Conservation (phyloP, 1,284 basidiomycete genomes). For the Calocybe gambosa region DNA sequence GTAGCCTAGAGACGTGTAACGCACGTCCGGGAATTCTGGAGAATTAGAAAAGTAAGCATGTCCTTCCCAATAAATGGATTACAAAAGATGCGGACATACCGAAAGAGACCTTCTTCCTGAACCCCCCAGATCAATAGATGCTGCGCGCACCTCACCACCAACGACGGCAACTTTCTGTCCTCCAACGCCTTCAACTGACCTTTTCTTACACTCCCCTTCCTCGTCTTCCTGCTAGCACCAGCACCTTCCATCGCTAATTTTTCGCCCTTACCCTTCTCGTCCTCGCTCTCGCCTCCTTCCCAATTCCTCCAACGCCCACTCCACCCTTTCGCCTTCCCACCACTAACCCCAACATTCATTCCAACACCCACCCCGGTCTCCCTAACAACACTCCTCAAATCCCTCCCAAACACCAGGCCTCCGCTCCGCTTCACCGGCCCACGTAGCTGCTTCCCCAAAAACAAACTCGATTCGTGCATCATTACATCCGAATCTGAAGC, state of each 20-base stretch:
- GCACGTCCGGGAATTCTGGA: conserved; percentile 68
- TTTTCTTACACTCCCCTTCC: conserved; percentile 21
- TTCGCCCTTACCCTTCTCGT: conserved; percentile 13
- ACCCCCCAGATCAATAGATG: conserved; percentile 76
- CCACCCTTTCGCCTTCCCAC: too few species aligned
- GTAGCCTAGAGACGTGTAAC: conserved; percentile 67
- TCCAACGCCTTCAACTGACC: conserved; percentile 37
- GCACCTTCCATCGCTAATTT: conserved; percentile 10
- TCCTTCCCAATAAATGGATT: conserved; percentile 2
- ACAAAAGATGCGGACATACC: conserved; percentile 38
- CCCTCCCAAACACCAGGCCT: conserved; percentile 61
- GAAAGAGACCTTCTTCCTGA: conserved; percentile 79
- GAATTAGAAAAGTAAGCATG: conserved; percentile 8
- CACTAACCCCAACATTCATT: conserved; percentile 11
- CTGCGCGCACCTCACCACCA: conserved; percentile 74
- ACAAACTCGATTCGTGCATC: conserved; percentile 36
- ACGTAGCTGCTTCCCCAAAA: conserved; percentile 50
- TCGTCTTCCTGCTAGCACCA: conserved; percentile 13
- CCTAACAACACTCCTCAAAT: conserved; percentile 49
- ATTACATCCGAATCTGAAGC: conserved; percentile 45
- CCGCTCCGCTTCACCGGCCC: conserved; percentile 43
- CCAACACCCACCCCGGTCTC: conserved; percentile 43
- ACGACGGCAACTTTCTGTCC: conserved; percentile 56
- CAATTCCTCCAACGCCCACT: conserved; percentile 19
- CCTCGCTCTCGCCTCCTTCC: conserved; percentile 14